phyloP scores from a whole-genome alignment of 1,284 basidiomycete species.

The Puccinia polysora region DNA sequence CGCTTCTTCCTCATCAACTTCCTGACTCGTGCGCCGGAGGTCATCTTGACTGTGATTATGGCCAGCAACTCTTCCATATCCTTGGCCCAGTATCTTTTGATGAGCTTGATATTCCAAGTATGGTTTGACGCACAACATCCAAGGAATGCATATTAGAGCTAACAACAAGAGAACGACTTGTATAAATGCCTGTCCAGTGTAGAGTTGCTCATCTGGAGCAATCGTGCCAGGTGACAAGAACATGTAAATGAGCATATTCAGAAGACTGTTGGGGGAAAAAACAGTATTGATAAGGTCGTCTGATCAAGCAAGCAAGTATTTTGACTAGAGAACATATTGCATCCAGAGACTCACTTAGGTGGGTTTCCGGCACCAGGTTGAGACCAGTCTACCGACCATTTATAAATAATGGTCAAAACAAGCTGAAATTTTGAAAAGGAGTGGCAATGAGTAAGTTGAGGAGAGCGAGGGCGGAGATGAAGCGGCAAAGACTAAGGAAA shows the following conservation, averaged over 20 bases:
- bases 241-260: conserved; percentile 53
- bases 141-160: conserved; percentile 85
- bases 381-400: conserved; percentile 35
- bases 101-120: conserved; percentile 89
- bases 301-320: too few relatives aligned
- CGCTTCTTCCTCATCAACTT: conserved; percentile 61
- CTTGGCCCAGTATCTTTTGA: conserved; percentile 74
- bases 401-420: conserved; percentile 27
- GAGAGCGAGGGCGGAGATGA: neutral
- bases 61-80: conserved; percentile 63
- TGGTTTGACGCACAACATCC: conserved; percentile 91
- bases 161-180: conserved; percentile 75
- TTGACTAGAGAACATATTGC: neutral
- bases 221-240: conserved; percentile 56
- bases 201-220: conserved; percentile 68
- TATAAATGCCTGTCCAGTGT: conserved; percentile 78
- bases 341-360: conserved; percentile 40
- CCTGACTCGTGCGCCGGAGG: conserved; percentile 62
- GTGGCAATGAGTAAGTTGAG: neutral
- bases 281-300: conserved; percentile 1
- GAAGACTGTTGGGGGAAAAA: neutral
- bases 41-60: conserved; percentile 53
- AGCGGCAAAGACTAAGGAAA: neutral
- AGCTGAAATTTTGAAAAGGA: neutral
- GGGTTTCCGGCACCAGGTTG: conserved; percentile 23